These are phyloP conservation scores for Picochlorum sp. DNA, from an alignment of 139 green algal genomes.

Conservation along the genomic window DNA sequence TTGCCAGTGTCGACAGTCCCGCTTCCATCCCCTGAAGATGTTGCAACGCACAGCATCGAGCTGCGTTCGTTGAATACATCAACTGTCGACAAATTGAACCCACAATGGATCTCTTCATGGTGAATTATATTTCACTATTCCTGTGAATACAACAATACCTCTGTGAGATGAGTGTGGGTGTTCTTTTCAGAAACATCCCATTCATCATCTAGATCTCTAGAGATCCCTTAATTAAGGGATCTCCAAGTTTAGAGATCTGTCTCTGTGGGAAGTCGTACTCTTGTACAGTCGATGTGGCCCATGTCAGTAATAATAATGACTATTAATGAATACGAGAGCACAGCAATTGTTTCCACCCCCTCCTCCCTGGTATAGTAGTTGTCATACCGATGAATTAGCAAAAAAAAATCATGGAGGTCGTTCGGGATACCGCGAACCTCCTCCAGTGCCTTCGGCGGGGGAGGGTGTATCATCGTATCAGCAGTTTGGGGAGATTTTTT, in stretches of 20 bases:
- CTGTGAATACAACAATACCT: too few relatives aligned
- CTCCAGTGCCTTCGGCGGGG: constrained; percentile 15
- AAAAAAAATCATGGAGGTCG: background rate
- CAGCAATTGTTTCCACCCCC: constrained; percentile 33
- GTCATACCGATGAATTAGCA: constrained; percentile 10
- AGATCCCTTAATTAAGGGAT: too few relatives aligned
- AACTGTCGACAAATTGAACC: background rate
- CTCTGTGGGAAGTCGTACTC: too few relatives aligned
- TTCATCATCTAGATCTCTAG: too few relatives aligned
- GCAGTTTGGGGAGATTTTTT: constrained; percentile 40
- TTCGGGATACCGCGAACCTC: constrained; percentile 14
- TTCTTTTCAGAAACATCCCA: too few relatives aligned
- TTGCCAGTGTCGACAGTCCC: background rate
- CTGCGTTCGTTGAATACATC: background rate
- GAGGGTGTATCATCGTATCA: constrained; percentile 18
- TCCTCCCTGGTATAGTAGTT: constrained; percentile 33
- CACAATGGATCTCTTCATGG: background rate
- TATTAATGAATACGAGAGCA: background rate
- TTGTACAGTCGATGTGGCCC: too few relatives aligned
- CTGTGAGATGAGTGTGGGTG: too few relatives aligned
- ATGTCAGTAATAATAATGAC: too few relatives aligned
- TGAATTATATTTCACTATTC: background rate
- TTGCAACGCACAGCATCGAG: background rate
- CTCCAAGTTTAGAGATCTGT: too few relatives aligned
- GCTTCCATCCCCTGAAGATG: too few relatives aligned